phyloP scores from a whole-genome alignment of 2,329 filamentous ascomycete species.

The Pezicula carpinea region DNA sequence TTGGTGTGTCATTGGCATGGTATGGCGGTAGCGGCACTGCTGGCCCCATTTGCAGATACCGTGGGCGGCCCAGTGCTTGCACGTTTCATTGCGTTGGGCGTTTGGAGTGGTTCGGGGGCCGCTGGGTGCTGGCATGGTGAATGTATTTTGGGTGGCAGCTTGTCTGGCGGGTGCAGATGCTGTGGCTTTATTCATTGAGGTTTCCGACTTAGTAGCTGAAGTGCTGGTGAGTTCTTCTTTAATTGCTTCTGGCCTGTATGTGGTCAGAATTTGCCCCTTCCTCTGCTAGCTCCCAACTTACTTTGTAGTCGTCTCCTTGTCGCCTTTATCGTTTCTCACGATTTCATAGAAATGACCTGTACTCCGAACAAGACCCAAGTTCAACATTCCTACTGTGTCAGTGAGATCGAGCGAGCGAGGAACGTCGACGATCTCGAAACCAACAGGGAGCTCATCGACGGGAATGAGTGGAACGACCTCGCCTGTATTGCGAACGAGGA shows the following conservation, averaged over 20 bases:
- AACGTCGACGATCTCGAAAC: conserved; percentile 28
- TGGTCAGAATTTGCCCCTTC: background rate
- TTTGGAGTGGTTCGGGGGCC: background rate
- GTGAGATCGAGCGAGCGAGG: conserved; percentile 29
- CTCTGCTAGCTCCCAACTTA: background rate
- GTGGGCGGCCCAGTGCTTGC: conserved; percentile 44
- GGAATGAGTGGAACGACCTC: conserved; percentile 51
- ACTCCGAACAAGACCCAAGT: conserved; percentile 19
- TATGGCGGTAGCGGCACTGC: conserved; percentile 40
- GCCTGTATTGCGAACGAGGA: conserved; percentile 37
- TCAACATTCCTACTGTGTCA: conserved; percentile 24
- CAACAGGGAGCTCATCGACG: conserved; percentile 44
- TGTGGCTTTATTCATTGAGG: background rate
- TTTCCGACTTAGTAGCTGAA: background rate
- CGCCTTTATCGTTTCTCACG: background rate
- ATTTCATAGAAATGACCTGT: conserved; percentile 16
- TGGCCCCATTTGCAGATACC: conserved; percentile 42
- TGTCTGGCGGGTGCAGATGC: background rate
- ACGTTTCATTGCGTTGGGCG: conserved; percentile 18
- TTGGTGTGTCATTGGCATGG: conserved; percentile 39
- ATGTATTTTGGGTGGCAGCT: background rate
- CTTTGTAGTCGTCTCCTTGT: background rate
- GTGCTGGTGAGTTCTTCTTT: background rate
- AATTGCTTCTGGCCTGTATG: background rate
- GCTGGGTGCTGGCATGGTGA: background rate